Evolutionary conservation across 108 stramenopile genomes (phyloP), one percentile per base, ranked within the genome.

Genomic region (Mayamaea pseudoterrestris): DNA sequence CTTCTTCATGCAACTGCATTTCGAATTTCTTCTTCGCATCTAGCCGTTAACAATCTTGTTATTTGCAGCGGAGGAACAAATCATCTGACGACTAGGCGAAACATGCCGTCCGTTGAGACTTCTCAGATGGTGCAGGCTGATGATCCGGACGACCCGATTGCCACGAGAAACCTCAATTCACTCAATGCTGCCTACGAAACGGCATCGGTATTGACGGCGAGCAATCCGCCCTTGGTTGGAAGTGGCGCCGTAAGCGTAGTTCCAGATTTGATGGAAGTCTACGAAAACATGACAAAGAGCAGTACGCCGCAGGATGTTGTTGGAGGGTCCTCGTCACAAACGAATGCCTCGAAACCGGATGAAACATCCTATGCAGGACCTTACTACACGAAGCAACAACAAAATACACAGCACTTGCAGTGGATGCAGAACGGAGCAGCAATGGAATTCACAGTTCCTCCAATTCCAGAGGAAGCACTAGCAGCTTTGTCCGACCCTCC

Each of bases 221-320:
- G 20, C 20, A 14, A 14, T 39, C 12, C 32, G 8, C 12, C 32
- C 12, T 39, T 20, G 37, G 37, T 20, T 39, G 37, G 37, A 39
- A 14, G 18, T 20, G 37, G 37, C 4, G 37, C 37, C 37, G 20
- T 39, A 6, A 39, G 37, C 34, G 73, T 85, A 4, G 76, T 76
- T 0, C 63, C 66, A 1, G 66, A 72, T 22, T 46, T 89, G 42
- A 83, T 89, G 87, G 63, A 65, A 55, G 79, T 89, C 0, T 89
- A 83, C 48, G 87, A 83, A 53, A 78, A 67, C 32, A 48, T 89
- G 63, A n/a, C n/a, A n/a, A n/a, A n/a, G n/a, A n/a, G n/a, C n/a
- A n/a, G n/a, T n/a, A 77, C 76, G 1, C 25, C 25, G 21, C 17
- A n/a, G 25, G 21, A 13, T 4, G 35, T 22, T 1, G 35, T 16